phyloP scores from a whole-genome alignment of 116 monocot species.

The Zostera marina region DNA sequence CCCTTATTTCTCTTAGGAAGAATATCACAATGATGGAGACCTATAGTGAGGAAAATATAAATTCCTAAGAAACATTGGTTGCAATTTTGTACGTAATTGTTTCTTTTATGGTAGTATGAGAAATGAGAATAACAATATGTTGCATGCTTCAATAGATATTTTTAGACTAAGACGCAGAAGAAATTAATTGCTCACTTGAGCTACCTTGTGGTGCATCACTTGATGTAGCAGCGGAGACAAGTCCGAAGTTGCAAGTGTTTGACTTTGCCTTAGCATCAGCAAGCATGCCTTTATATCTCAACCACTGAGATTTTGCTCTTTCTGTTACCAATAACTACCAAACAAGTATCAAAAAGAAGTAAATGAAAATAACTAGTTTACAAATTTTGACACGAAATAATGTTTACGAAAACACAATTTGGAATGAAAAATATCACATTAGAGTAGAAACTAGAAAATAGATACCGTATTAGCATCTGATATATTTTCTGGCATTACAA shows the following conservation, averaged over 20 bases:
- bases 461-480: conserved; percentile 39
- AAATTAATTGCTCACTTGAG: not conserved
- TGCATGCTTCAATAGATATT: too few species aligned
- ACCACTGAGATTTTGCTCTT: conserved; percentile 60
- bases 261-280: conserved; percentile 27
- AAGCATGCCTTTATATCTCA: conserved; percentile 76
- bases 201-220: conserved; percentile 5
- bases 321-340: conserved; percentile 79
- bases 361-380: not conserved
- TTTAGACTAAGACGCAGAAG: too few species aligned
- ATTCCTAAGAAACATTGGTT: too few species aligned
- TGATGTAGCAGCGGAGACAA: not conserved
- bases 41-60: not conserved
- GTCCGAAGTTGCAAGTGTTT: conserved; percentile 3
- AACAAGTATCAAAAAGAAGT: conserved; percentile 4
- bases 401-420: not conserved
- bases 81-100: too few species aligned
- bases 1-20: conserved; percentile 9
- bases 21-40: conserved; percentile 11
- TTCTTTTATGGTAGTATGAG: too few species aligned
- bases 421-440: not conserved
- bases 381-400: not conserved
- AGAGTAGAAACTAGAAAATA: not conserved
- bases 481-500: conserved; percentile 23
- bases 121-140: too few species aligned